Conservation (phyloP, 225 moss, liverwort and hornwort genomes). For the Bryoerythrophyllum caledonicum region DNA sequence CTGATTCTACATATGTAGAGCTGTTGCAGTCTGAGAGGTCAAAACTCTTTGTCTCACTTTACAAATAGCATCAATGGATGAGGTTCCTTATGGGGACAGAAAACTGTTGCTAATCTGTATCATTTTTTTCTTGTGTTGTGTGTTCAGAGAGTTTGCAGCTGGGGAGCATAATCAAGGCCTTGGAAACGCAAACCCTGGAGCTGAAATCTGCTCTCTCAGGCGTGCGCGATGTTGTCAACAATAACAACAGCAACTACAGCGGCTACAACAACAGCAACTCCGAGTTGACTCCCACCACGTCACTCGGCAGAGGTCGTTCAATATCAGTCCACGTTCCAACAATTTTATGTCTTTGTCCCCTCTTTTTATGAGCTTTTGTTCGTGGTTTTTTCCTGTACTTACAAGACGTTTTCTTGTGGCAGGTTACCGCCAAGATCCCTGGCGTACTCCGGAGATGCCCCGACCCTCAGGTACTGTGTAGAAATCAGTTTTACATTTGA, state of each 20-base stretch:
- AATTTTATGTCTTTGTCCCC: neutral
- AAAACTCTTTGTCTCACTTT: too few relatives aligned
- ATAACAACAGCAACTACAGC: slow-evolving; percentile 10
- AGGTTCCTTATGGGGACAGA: neutral
- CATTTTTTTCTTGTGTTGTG: neutral
- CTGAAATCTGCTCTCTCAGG: slow-evolving; percentile 74
- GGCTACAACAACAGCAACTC: slow-evolving; percentile 33
- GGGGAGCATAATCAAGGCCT: slow-evolving; percentile 70
- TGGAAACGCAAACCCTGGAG: slow-evolving; percentile 85
- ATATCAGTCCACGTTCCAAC: slow-evolving; percentile 13
- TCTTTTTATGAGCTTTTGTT: too few relatives aligned
- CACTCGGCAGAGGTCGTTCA: slow-evolving; percentile 45
- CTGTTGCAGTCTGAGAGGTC: too few relatives aligned
- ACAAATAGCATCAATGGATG: too few relatives aligned
- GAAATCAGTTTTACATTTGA: neutral
- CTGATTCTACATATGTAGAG: too few relatives aligned
- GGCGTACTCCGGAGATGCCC: slow-evolving; percentile 65
- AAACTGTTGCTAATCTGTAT: slow-evolving; percentile 7
- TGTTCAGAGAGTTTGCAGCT: slow-evolving; percentile 64
- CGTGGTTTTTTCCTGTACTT: neutral
- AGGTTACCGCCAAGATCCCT: slow-evolving; percentile 55
- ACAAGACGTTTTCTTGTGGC: neutral
- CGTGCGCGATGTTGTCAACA: slow-evolving; percentile 65
- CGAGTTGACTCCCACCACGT: slow-evolving; percentile 37
- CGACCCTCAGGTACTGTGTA: slow-evolving; percentile 45